phyloP scores from a whole-genome alignment of 2,329 filamentous ascomycete species.

The Aspergillus vadensis region DNA sequence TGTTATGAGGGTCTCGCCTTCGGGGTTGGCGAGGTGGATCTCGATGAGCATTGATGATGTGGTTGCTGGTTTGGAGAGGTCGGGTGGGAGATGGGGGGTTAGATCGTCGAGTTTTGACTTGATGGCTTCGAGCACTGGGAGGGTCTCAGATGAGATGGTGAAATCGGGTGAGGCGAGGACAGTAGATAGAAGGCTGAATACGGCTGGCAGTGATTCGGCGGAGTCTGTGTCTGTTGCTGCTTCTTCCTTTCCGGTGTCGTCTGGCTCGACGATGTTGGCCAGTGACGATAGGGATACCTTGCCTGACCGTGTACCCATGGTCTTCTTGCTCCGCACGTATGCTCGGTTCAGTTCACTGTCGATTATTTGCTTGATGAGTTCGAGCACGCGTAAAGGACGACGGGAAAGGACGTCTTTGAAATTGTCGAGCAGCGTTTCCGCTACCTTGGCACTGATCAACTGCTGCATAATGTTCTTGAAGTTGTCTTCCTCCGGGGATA shows the following conservation, averaged over 20 bases:
- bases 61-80: constrained; percentile 40
- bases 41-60: constrained; percentile 48
- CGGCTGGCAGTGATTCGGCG: constrained; percentile 42
- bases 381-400: constrained; percentile 42
- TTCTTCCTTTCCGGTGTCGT: constrained; percentile 19
- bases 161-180: constrained; percentile 47
- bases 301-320: constrained; percentile 9
- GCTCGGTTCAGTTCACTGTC: constrained; percentile 36
- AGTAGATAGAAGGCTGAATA: constrained; percentile 47
- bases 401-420: constrained; percentile 47
- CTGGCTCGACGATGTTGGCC: constrained; percentile 34
- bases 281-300: constrained; percentile 40
- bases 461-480: constrained; percentile 36
- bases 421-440: constrained; percentile 44
- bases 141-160: constrained; percentile 31
- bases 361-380: constrained; percentile 46
- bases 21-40: constrained; percentile 38
- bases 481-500: constrained; percentile 25
- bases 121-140: constrained; percentile 33
- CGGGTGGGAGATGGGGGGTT: constrained; percentile 34
- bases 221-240: constrained; percentile 26
- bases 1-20: constrained; percentile 17
- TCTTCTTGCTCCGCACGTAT: constrained; percentile 12
- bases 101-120: constrained; percentile 42
- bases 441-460: constrained; percentile 44